phyloP scores from a whole-genome alignment of 768 basidiomycete species.

The Boletus eberwhitei region DNA sequence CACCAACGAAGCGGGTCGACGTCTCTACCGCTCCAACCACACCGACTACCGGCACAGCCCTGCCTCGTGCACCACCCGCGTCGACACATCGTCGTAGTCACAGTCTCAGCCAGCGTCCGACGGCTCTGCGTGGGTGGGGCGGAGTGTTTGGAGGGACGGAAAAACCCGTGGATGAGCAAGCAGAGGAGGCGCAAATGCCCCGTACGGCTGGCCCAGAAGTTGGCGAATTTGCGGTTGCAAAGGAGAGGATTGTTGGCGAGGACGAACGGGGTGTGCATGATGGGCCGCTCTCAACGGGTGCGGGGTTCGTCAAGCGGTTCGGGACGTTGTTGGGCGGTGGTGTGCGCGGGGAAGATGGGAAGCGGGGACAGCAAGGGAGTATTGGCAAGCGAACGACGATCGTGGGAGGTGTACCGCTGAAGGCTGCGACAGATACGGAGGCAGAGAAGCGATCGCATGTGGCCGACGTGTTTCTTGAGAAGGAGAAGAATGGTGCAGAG shows the following conservation, averaged over 20 bases:
- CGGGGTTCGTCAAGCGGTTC: conserved; percentile 75
- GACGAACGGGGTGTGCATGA: conserved; percentile 26
- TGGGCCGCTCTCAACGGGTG: conserved; percentile 50
- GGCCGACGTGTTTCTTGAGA: conserved; percentile 21
- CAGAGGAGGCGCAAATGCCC: conserved; percentile 40
- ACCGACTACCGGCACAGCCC: conserved; percentile 27
- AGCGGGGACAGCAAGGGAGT: conserved; percentile 33
- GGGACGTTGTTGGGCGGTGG: conserved; percentile 57
- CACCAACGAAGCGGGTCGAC: conserved; percentile 31
- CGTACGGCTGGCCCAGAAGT: conserved; percentile 68
- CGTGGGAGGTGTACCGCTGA: conserved; percentile 39
- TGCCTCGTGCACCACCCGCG: conserved; percentile 71
- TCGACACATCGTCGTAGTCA: conserved; percentile 81
- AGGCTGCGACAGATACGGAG: conserved; percentile 37
- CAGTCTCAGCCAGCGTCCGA: conserved; percentile 75
- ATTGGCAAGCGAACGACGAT: conserved; percentile 50
- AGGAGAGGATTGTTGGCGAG: conserved; percentile 25
- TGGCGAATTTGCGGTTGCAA: conserved; percentile 46
- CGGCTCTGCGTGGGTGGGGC: conserved; percentile 50
- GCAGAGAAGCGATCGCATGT: conserved; percentile 30
- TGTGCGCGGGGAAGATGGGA: conserved; percentile 43
- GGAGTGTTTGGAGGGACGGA: conserved; percentile 48
- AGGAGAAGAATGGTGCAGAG: conserved; percentile 24
- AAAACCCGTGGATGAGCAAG: conserved; percentile 42
- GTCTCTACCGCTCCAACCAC: conserved; percentile 20